Base-by-base conservation (phyloP, 2,329 filamentous ascomycete genomes). In the Ophiostoma tasmaniense region DNA sequence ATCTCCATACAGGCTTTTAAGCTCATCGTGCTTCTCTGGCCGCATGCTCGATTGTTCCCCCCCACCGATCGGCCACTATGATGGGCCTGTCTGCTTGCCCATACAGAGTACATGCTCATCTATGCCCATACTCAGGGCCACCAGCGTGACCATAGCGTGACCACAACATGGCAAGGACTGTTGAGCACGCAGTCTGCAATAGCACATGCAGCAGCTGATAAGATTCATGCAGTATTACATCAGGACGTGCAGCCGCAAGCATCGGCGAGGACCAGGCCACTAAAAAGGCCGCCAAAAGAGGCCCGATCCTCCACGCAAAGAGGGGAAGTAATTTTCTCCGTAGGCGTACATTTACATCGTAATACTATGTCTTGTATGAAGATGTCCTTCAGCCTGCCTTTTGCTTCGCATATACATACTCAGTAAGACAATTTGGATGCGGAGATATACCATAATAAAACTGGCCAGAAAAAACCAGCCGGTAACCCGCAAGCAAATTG, bases 11-110 rank as follows among this genome's bases (percentile, higher is more conserved):
- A 37, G 67, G 13, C 20, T n/a, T n/a, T n/a, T n/a, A n/a, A n/a
- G n/a, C n/a, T n/a, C 11, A 52, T 68, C 64, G 30, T 25, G 59
- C 67, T 35, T 8, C 37, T 20, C n/a, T 39, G 25, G 20, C 37
- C 28, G n/a, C 42, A 45, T 62, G 28, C 42, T 67, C 61, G 69
- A 70, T 66, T 65, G 28, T 55, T 55, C 67, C 71, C 69, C 69
- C 68, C 70, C 71, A 70, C 67, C 67, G 69, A 73, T 72, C 72
- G 66, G 50, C 69, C 70, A 62, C 66, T 59, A 67, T 64, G 64
- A 50, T 66, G 70, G 69, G 66, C 67, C 71, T 65, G 25, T 33
- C 52, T 42, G 39, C 39, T 42, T n/a, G n/a, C n/a, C n/a, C n/a
- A 33, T 33, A 33, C 33, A 33, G 33, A n/a, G n/a, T n/a, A n/a